Percentiles rank a stretch among this genome's conserved stretches.
phyloP scores from a whole-genome alignment of 495 filamentous ascomycete species.

The Aspergillus cavernicola region DNA sequence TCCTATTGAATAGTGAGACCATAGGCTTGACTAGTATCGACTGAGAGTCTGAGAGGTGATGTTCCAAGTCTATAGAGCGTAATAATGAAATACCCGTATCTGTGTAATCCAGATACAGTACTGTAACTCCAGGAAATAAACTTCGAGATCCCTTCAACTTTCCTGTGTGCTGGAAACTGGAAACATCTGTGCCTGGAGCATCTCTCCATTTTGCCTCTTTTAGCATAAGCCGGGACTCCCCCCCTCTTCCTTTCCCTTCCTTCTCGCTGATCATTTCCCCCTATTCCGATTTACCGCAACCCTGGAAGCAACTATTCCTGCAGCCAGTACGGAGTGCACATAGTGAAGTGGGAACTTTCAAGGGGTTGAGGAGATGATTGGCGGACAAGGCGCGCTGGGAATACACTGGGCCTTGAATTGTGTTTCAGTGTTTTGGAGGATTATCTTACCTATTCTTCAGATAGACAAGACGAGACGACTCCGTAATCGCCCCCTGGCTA shows the following conservation, averaged over 20 bases:
- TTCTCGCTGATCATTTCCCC: conserved; percentile 4
- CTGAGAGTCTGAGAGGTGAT: no score
- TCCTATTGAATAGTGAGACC: no score
- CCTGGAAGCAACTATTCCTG: conserved; percentile 4
- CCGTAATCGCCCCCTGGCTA: not conserved
- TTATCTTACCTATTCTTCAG: no score
- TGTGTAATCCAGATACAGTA: not conserved
- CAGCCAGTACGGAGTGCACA: not conserved
- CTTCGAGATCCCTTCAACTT: conserved; percentile 8
- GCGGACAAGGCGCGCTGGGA: conserved; percentile 16
- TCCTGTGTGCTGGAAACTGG: conserved; percentile 12
- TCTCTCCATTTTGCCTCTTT: not conserved
- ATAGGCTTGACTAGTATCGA: no score
- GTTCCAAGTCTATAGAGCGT: no score
- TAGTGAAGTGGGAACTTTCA: not conserved
- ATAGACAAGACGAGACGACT: not conserved
- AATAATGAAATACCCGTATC: not conserved
- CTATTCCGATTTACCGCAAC: not conserved
- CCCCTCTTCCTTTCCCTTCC: not conserved
- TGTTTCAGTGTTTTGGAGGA: no score
- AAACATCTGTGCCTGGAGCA: not conserved
- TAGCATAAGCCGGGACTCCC: not conserved
- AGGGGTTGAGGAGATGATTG: conserved; percentile 5
- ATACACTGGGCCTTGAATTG: no score
- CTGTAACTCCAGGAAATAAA: not conserved